Percentiles rank a stretch among this genome's conserved stretches.
Evolutionary conservation across 2,329 filamentous ascomycete species (phyloP).

Genomic region (Ophiostoma ulmi): DNA sequence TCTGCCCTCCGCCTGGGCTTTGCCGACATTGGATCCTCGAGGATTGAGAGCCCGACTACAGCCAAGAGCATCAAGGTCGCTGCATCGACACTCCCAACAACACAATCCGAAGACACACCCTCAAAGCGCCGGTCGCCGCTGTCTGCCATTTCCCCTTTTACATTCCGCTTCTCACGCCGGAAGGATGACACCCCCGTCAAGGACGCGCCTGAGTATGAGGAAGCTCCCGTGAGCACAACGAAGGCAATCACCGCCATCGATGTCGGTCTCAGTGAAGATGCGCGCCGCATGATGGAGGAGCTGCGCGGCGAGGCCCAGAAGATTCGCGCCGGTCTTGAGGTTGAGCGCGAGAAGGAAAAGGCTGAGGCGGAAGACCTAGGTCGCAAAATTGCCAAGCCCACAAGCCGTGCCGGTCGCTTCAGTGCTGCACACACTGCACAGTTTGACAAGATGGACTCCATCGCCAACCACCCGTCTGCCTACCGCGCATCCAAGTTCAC

Average conservation of each 20-base stretch:
- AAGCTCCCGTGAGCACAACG: not conserved
- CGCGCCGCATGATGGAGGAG: conserved; percentile 57
- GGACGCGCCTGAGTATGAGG: not conserved
- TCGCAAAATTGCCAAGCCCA: conserved; percentile 75
- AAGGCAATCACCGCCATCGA: conserved; percentile 29
- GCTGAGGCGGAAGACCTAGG: conserved; percentile 38
- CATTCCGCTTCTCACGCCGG: conserved; percentile 55
- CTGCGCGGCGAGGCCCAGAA: conserved; percentile 66
- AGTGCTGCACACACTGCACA: conserved; percentile 80
- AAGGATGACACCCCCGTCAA: conserved; percentile 32
- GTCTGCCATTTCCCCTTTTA: conserved; percentile 54
- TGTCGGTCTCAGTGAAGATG: conserved; percentile 55
- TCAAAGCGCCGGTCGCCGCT: conserved; percentile 35
- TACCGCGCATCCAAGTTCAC: conserved; percentile 59
- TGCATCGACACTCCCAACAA: conserved; percentile 30
- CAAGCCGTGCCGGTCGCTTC: conserved; percentile 71
- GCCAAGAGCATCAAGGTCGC: conserved; percentile 35
- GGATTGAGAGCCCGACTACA: conserved; percentile 19
- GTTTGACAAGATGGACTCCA: conserved; percentile 98
- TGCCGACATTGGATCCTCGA: conserved; percentile 59
- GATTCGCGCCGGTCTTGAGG: conserved; percentile 64
- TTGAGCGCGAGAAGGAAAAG: conserved; percentile 54
- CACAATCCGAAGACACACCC: conserved; percentile 7
- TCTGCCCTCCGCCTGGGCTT: conserved; percentile 80
- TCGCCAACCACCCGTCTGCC: conserved; percentile 76